These are phyloP conservation scores for Diaporthe sp. DNA, from an alignment of 2,329 filamentous ascomycete species.

Conservation along the genomic window DNA sequence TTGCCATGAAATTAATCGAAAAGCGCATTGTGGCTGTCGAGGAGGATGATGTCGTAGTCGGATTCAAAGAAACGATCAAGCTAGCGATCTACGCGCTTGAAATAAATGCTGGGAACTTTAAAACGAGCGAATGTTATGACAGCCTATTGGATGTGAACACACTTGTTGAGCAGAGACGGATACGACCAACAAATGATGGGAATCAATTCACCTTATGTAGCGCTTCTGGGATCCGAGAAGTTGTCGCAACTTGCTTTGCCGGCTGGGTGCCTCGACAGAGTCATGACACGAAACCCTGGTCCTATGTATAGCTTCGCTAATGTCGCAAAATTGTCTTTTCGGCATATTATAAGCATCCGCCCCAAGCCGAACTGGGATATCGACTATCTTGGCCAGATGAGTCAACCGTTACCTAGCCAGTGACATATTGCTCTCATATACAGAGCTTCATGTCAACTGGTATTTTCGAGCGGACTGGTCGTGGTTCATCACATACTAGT, in stretches of 20 bases:
- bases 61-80: neutral
- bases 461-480: no score
- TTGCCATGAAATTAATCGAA: neutral
- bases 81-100: neutral
- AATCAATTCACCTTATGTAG: neutral
- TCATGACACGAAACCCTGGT: neutral
- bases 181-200: neutral
- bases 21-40: neutral
- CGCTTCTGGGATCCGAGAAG: no score
- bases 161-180: neutral
- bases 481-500: no score
- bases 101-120: neutral
- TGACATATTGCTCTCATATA: no score
- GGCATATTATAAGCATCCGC: neutral
- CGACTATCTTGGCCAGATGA: neutral
- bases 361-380: neutral
- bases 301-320: constrained; percentile 3
- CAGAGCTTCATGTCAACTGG: no score
- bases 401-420: no score
- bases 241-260: neutral
- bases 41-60: neutral
- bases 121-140: no score
- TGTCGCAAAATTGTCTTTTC: neutral
- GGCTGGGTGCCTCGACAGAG: neutral
- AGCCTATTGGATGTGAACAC: neutral